phyloP scores from a whole-genome alignment of 2,329 filamentous ascomycete genomes.

The Fusarium sp. region DNA sequence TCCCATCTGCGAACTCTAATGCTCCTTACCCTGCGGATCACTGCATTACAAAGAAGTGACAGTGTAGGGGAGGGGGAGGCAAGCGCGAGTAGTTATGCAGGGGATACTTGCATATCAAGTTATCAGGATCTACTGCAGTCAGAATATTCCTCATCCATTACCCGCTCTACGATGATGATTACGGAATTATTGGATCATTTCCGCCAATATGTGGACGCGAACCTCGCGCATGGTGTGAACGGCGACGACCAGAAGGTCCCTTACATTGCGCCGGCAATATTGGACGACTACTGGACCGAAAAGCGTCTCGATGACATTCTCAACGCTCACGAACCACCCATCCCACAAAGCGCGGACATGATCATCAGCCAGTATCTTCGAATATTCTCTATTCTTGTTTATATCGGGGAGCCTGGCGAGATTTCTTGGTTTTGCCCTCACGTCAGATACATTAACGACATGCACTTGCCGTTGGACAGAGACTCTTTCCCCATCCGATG shows the following conservation, averaged over 20 bases:
- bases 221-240: neutral
- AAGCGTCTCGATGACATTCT: neutral
- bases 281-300: neutral
- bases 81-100: no score
- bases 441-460: neutral
- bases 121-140: no score
- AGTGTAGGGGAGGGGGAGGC: no score
- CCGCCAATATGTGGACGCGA: rapidly evolving
- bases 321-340: neutral
- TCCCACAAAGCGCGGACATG: neutral
- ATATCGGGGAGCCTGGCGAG: neutral
- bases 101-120: no score
- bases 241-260: rapidly evolving
- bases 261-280: neutral
- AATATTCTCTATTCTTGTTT: neutral
- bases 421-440: neutral
- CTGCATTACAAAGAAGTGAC: no score
- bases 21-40: no score
- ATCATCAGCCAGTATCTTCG: neutral
- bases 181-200: neutral
- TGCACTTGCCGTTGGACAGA: neutral
- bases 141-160: no score
- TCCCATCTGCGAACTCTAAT: no score
- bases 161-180: neutral
- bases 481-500: rapidly evolving